Conservation (phyloP, 805 yeast species). For the Yueomyces sp. region DNA sequence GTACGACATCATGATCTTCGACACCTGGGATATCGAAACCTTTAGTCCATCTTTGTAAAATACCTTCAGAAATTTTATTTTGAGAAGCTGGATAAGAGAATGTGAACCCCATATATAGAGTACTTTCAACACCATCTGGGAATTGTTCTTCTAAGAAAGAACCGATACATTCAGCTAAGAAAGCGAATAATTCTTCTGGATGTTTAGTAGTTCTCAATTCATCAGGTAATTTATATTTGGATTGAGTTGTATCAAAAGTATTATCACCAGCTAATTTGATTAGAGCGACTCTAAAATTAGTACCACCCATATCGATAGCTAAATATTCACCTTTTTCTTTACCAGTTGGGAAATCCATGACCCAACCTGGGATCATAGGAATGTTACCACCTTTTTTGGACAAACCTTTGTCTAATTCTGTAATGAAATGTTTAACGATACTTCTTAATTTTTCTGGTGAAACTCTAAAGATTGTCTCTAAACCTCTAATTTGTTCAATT, state of each 20-base stretch:
- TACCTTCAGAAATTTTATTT: slow-evolving; percentile 66
- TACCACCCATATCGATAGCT: slow-evolving; percentile 94
- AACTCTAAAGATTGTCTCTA: slow-evolving; percentile 53
- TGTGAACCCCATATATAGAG: slow-evolving; percentile 80
- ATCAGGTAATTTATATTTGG: slow-evolving; percentile 69
- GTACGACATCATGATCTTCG: slow-evolving; percentile 88
- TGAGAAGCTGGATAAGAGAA: slow-evolving; percentile 85
- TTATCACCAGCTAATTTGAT: slow-evolving; percentile 72
- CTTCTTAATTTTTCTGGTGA: slow-evolving; percentile 42
- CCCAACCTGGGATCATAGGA: slow-evolving; percentile 97
- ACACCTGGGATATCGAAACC: slow-evolving; percentile 88
- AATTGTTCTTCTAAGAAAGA: slow-evolving; percentile 50
- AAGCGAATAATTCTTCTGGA: slow-evolving; percentile 60
- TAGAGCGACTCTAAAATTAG: slow-evolving; percentile 83
- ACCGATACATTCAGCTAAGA: slow-evolving; percentile 69
- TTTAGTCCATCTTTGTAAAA: slow-evolving; percentile 91
- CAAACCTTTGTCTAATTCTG: slow-evolving; percentile 71
- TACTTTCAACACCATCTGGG: slow-evolving; percentile 52
- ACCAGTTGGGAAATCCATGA: slow-evolving; percentile 83
- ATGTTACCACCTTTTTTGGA: slow-evolving; percentile 64
- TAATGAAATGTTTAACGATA: slow-evolving; percentile 61
- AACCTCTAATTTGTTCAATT: slow-evolving; percentile 39
- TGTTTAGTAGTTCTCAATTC: slow-evolving; percentile 62
- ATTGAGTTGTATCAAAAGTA: slow-evolving; percentile 72
- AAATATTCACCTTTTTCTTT: slow-evolving; percentile 75